Evolutionary conservation across 345 rosid genomes (phyloP), one percentile per base, ranked within the genome.

Genomic region (Excoecaria cochinchinensis): DNA sequence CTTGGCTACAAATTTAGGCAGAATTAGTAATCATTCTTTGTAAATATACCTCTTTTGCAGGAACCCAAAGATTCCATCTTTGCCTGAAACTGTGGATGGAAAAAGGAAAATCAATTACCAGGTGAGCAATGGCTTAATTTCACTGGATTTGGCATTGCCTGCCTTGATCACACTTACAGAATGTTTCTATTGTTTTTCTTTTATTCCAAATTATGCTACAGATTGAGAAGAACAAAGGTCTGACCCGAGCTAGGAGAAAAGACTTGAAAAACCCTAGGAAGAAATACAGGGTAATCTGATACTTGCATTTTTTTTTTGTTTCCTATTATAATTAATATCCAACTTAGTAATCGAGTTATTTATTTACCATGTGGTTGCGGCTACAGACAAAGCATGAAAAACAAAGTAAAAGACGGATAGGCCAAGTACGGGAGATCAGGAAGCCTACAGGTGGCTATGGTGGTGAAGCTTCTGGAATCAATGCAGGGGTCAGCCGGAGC

Each of bases 391-490:
- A 94, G 76, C 88, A 89, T 51, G 44, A 80, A 63, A 70, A 87
- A 67, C 81, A 85, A 47, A 83, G 75, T 63, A 78, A 15, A 44
- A 76, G 84, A 13, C 82, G 89, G 51, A 75, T 77, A 78, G 98
- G 97, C 69, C 97, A 87, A 70, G 90, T 85, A 36, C 90, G 83
- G 69, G 81, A 83, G 42, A 76, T 90, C 60, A 86, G 82, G 84
- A 86, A 79, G 85, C 87, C 84, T 7, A 6, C 53, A 0, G 90
- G 91, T 44, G 78, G 85, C 16, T 89, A 89, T 50, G 89, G 88
- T 19, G 98, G 97, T 50, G 98, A 94, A 80, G 9, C 71, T 9
- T 19, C 88, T 7, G 98, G 97, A 63, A 90, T 94, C 75, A 94
- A 91, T 61, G 75, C 85, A 7, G 74, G 85, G 58, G 83, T 85